phyloP scores from a whole-genome alignment of 306 rosid species.

The Hippophae tibetana region DNA sequence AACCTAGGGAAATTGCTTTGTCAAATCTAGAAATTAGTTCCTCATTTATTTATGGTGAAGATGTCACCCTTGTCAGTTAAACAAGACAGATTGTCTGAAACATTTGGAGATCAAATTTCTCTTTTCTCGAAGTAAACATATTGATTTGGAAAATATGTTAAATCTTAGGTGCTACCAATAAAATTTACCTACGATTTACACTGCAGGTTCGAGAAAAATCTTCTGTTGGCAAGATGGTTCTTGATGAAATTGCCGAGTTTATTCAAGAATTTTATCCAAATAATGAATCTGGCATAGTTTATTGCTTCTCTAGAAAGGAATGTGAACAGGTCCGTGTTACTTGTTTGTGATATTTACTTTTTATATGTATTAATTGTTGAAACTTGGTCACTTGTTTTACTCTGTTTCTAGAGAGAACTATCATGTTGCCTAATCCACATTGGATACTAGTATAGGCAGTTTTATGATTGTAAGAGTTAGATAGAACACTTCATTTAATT shows the following conservation, averaged over 20 bases:
- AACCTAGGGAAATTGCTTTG: too few relatives aligned
- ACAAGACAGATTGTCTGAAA: too few relatives aligned
- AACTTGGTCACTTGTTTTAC: background rate
- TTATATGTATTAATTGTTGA: background rate
- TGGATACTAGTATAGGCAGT: background rate
- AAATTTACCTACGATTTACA: background rate
- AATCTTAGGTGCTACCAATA: too few relatives aligned
- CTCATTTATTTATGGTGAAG: too few relatives aligned
- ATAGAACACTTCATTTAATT: too few relatives aligned
- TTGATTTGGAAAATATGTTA: too few relatives aligned
- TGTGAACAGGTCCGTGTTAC: constrained; percentile 67
- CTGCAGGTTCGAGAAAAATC: constrained; percentile 79
- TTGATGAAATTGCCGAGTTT: constrained; percentile 71
- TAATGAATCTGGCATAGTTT: constrained; percentile 79
- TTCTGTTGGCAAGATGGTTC: constrained; percentile 65
- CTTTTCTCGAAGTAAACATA: too few relatives aligned
- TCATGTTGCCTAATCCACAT: background rate
- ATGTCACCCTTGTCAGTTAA: too few relatives aligned
- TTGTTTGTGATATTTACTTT: constrained; percentile 3
- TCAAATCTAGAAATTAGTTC: too few relatives aligned
- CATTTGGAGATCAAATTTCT: too few relatives aligned
- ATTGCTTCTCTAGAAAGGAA: constrained; percentile 93
- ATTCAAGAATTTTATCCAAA: constrained; percentile 66
- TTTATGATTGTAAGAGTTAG: background rate
- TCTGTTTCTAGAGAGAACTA: background rate